Evolutionary conservation across 495 filamentous ascomycete genomes (phyloP), one percentile per base, ranked within the genome.

Genomic region (Penicillium arizonense): DNA sequence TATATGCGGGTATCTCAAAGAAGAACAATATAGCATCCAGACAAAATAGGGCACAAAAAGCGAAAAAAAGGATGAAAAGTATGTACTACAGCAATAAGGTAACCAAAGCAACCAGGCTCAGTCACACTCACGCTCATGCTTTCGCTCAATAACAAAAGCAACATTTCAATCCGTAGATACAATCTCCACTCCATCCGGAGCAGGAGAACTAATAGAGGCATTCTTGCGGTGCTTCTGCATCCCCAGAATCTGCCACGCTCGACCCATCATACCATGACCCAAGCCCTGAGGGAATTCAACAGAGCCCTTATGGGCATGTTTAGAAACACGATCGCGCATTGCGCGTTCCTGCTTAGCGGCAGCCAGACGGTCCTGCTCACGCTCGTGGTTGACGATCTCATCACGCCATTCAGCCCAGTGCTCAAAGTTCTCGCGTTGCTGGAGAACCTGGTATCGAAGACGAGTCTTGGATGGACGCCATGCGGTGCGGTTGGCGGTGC

Each of bases 401-500:
- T 84, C 73, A 51, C 74, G 74, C 84, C 82, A 86, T 49, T 78
- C 78, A n/a, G 67, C 67, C 77, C 84, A 85, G 39, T 73, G 70
- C 53, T 82, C 82, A 62, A 78, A 85, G 44, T 83, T 72, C 60
- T 87, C 85, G 35, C 76, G 78, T 39, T 85, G 78, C 44, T 76
- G 77, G 18, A 79, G 74, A n/a, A 82, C 79, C 47, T 80, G 77
- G 63, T 81, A 87, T 32, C 75, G 72, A 5, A 82, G 77, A 12
- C 77, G 83, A 36, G 75, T 71, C 52, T 77, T 84, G 5, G 75
- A 73, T 8, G 85, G 83, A 36, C 83, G 75, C 85, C 85, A 88
- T 16, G 74, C 64, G 13, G 75, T 73, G 58, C 80, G 82, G 51
- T 85, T 82, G 55, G 4, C 74, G 33, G 18, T 72, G 71, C 65